These are phyloP conservation scores for Solanum lycopersicoides DNA, from an alignment of 257 asterid genomes.

Conservation along the genomic window DNA sequence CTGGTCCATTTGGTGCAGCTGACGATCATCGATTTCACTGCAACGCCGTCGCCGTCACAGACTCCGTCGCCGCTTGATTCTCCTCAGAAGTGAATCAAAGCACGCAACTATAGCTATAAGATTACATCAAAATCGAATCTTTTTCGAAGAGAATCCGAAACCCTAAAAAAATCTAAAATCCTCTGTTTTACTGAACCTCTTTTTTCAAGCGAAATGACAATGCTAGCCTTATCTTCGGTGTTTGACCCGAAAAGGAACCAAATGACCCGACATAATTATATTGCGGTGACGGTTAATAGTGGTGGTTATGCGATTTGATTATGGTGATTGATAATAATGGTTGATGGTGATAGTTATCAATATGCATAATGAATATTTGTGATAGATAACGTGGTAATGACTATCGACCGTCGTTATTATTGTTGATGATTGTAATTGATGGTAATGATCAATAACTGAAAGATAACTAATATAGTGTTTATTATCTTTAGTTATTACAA, in stretches of 20 bases:
- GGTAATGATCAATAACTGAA: neutral
- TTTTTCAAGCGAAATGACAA: neutral
- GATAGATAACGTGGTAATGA: neutral
- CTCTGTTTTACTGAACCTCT: neutral
- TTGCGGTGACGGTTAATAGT: neutral
- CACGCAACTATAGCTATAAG: neutral
- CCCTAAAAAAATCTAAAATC: neutral
- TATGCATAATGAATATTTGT: neutral
- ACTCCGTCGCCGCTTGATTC: neutral
- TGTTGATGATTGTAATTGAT: neutral
- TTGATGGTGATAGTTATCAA: neutral
- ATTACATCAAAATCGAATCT: constrained; percentile 9
- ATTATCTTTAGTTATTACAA: neutral
- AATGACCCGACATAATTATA: neutral
- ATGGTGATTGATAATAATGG: neutral
- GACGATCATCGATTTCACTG: constrained; percentile 42
- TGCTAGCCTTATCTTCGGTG: neutral
- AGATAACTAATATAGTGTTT: neutral
- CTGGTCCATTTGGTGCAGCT: constrained; percentile 40
- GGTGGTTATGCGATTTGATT: neutral
- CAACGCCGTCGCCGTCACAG: neutral
- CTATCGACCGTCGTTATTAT: neutral
- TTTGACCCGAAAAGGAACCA: neutral
- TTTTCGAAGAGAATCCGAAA: neutral
- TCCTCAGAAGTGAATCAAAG: neutral